Evolutionary conservation across 805 yeast species (phyloP).

Genomic region (Nadsonia fulvescens): DNA sequence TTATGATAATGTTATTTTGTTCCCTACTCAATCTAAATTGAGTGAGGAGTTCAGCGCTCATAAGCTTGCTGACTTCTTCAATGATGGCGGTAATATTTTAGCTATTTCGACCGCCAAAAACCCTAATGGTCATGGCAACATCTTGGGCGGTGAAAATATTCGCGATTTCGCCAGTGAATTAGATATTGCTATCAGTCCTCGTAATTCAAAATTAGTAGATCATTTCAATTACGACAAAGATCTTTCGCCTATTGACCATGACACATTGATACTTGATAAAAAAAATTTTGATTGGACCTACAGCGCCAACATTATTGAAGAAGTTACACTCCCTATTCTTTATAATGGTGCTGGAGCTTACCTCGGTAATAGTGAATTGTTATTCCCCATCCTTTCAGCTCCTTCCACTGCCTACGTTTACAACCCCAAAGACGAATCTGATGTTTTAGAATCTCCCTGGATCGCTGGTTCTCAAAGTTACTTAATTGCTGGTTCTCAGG

Average conservation of each 20-base stretch:
- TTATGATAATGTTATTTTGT: slow-evolving; percentile 38
- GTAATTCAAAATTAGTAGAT: slow-evolving; percentile 44
- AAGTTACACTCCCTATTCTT: slow-evolving; percentile 2
- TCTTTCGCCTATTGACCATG: slow-evolving; percentile 12
- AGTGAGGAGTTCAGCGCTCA: slow-evolving; percentile 25
- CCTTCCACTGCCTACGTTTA: slow-evolving; percentile 45
- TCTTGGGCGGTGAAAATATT: too few relatives aligned
- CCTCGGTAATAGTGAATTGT: slow-evolving; percentile 45
- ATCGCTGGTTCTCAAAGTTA: slow-evolving; percentile 65
- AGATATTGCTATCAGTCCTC: slow-evolving; percentile 75
- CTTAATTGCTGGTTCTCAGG: slow-evolving; percentile 63
- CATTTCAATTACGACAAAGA: slow-evolving; percentile 30
- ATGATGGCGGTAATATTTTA: slow-evolving; percentile 59
- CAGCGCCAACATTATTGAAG: slow-evolving; percentile 5
- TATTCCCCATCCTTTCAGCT: slow-evolving; percentile 55
- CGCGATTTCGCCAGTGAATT: slow-evolving; percentile 55
- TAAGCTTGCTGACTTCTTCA: slow-evolving; percentile 39
- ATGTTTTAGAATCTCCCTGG: slow-evolving; percentile 35
- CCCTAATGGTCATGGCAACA: too few relatives aligned
- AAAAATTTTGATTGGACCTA: slow-evolving; percentile 8
- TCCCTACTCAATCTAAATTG: slow-evolving; percentile 26
- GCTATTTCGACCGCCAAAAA: slow-evolving; percentile 36
- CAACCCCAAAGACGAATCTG: slow-evolving; percentile 24
- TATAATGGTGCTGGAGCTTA: slow-evolving; percentile 49
- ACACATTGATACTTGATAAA: slow-evolving; percentile 12